Percentiles rank a stretch among this genome's conserved stretches.
Evolutionary conservation across 805 yeast genomes (phyloP).

Genomic region (Starmerella stigmatis): DNA sequence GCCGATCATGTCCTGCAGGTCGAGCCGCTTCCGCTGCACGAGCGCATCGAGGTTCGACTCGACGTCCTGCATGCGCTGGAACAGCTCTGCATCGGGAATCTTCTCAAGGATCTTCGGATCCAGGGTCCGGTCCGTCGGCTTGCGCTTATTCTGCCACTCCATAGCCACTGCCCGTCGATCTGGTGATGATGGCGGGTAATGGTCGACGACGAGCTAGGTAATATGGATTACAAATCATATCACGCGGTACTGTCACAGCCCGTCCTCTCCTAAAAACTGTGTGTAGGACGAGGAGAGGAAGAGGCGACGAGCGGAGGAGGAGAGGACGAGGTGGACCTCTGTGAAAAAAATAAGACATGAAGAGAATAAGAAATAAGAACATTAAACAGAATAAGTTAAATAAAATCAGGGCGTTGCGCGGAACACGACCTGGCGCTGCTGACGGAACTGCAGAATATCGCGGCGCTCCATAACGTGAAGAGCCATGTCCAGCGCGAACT

Average conservation of each 20-base stretch:
- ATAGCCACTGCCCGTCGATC: constrained; percentile 3
- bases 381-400: constrained; percentile 22
- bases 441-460: constrained; percentile 77
- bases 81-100: constrained; percentile 62
- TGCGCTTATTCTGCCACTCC: constrained; percentile 27
- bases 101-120: constrained; percentile 38
- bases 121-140: constrained; percentile 46
- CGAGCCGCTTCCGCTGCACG: constrained; percentile 72
- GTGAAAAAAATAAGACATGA: no score
- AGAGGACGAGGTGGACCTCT: no score
- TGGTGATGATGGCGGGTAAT: not conserved
- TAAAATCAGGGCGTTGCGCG: constrained; percentile 51
- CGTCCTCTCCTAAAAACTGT: no score
- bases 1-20: constrained; percentile 60
- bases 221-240: not conserved
- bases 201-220: not conserved
- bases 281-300: no score
- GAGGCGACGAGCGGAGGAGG: no score
- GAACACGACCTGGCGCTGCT: constrained; percentile 72
- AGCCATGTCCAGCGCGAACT: constrained; percentile 56
- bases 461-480: constrained; percentile 70
- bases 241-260: no score
- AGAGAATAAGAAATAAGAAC: not conserved
- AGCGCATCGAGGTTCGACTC: constrained; percentile 73
- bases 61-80: constrained; percentile 63